Evolutionary conservation across 495 filamentous ascomycete genomes (phyloP), one percentile per base, ranked within the genome.

Genomic region (Viridothelium virens): DNA sequence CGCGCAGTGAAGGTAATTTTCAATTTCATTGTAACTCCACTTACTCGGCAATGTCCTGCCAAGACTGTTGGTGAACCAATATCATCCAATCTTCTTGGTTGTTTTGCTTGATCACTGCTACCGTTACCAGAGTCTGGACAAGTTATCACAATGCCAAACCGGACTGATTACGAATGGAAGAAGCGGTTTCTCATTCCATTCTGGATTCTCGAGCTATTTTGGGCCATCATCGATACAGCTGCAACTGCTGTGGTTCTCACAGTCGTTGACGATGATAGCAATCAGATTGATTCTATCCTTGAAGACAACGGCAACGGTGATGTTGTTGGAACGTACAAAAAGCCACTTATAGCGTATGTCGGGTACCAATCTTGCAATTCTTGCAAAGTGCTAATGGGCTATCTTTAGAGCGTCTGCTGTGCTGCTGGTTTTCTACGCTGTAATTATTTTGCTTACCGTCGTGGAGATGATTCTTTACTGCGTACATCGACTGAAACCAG

Each of bases 161-260:
- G 53, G 10, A 31, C 18, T 31, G 31, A 36, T 7, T 59, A 59
- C 31, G 18, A 33, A 59, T 59, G 18, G 53, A 18, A 18, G 14
- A 59, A 59, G 53, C 53, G 53, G 36, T 34, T 59, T 14, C 31
- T 33, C 53, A 59, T 59, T 31, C 53, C 53, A 36, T 59, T 59
- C 31, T 59, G 53, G 53, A 31, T 59, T 36, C 25, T 59, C 14
- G 53, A 59, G 31, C 36, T 3, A 9, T 59, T 59, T 14, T 59
- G 53, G 53, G 9, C 25, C 31, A 59, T 59, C 31, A 33, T 59
- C 53, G 18, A 59, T 34, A 59, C 36, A 7, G 53, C 25, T 31
- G 31, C 18, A 36, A 59, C 53, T 7, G 18, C 53, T 14, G 33
- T 33, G 11, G 11, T 36, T 11, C 53, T 59, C 25, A 31, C 53